Conservation (phyloP, 1,284 basidiomycete species). For the Pseudozyma pruni region DNA sequence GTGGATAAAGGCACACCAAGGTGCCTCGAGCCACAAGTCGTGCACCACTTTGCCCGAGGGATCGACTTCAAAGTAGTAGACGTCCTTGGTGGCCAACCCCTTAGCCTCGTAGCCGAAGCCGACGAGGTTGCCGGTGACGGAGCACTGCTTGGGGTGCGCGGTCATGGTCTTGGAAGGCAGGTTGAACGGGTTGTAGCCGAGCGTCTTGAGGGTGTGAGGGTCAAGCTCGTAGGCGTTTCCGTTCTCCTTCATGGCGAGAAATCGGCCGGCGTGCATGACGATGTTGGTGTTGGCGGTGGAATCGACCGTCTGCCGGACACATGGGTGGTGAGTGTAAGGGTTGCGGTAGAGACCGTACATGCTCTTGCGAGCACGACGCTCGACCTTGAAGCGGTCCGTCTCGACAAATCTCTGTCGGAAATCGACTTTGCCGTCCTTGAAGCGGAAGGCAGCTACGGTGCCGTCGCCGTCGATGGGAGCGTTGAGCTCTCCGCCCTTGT, state of each 20-base stretch:
- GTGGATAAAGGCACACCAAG: slow-evolving; percentile 34
- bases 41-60: slow-evolving; percentile 31
- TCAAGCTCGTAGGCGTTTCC: slow-evolving; percentile 39
- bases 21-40: slow-evolving; percentile 37
- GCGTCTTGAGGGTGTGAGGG: slow-evolving; percentile 44
- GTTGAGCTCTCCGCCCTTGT: slow-evolving; percentile 31
- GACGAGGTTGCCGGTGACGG: slow-evolving; percentile 38
- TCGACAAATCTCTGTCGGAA: slow-evolving; percentile 34
- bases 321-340: slow-evolving; percentile 40
- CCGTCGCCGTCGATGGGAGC: slow-evolving; percentile 44
- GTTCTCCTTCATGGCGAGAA: slow-evolving; percentile 47
- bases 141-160: slow-evolving; percentile 43
- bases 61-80: slow-evolving; percentile 38
- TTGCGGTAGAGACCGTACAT: slow-evolving; percentile 42
- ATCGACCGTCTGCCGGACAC: slow-evolving; percentile 32
- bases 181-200: slow-evolving; percentile 44
- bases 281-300: slow-evolving; percentile 43
- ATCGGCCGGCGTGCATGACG: slow-evolving; percentile 36
- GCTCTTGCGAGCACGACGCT: slow-evolving; percentile 27
- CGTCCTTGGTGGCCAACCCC: slow-evolving; percentile 38
- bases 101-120: slow-evolving; percentile 46
- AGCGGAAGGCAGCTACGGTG: slow-evolving; percentile 36
- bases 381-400: slow-evolving; percentile 41
- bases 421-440: slow-evolving; percentile 37
- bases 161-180: slow-evolving; percentile 41